Evolutionary conservation across 2,329 filamentous ascomycete genomes (phyloP).

Genomic region (Bipolaris oryzae): DNA sequence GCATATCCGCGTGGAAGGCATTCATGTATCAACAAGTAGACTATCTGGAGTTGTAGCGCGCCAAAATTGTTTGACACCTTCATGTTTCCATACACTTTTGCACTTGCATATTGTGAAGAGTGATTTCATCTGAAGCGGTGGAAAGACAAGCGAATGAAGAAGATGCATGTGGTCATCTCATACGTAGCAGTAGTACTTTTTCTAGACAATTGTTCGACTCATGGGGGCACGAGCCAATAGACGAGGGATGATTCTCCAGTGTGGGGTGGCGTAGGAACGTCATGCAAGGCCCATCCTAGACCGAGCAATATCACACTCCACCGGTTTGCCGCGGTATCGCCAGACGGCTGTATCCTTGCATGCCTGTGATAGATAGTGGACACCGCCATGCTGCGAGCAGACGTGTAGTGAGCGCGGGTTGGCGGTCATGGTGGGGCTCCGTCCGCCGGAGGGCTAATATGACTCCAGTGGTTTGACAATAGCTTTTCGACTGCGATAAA

Average conservation of each 20-base stretch:
- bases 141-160: not conserved
- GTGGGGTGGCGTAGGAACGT: constrained; percentile 14
- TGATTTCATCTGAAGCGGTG: not conserved
- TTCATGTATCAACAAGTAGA: constrained; percentile 43
- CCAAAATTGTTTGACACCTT: constrained; percentile 8
- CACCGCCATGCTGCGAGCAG: constrained; percentile 2
- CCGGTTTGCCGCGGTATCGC: constrained; percentile 11
- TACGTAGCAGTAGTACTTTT: not conserved
- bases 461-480: constrained; percentile 32
- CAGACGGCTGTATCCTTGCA: constrained; percentile 7
- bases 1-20: constrained; percentile 18
- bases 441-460: constrained; percentile 29
- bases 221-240: constrained; percentile 16
- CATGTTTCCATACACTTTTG: constrained; percentile 4
- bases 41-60: constrained; percentile 29
- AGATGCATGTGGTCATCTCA: not conserved
- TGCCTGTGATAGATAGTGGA: constrained; percentile 6
- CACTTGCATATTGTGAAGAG: not conserved
- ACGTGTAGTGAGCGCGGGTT: constrained; percentile 9
- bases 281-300: not conserved
- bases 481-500: constrained; percentile 23
- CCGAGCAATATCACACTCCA: constrained; percentile 11
- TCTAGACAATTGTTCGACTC: not conserved
- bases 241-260: constrained; percentile 10
- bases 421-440: constrained; percentile 7